Percentiles rank a stretch among this genome's conserved stretches.
These are phyloP conservation scores for Xerocomellus amylosporus DNA, from an alignment of 768 basidiomycete genomes.

Conservation along the genomic window DNA sequence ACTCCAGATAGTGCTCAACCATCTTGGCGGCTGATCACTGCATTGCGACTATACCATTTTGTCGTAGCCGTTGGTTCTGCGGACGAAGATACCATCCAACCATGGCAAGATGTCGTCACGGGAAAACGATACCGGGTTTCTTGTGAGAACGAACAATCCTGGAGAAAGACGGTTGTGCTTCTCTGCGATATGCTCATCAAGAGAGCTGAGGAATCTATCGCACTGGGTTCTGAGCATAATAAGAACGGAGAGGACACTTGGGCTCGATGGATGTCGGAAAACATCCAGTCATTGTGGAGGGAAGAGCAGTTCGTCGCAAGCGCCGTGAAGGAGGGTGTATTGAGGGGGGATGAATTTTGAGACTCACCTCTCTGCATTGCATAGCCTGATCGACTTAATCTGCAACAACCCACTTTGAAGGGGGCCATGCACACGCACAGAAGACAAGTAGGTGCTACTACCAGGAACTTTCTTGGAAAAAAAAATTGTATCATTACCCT, in stretches of 20 bases:
- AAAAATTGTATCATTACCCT: no score
- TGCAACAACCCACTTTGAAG: background rate
- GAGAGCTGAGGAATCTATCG: conserved; percentile 30
- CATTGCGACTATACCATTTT: conserved; percentile 64
- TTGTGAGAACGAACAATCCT: conserved; percentile 47
- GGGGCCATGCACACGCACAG: no score
- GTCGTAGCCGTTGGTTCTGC: conserved; percentile 30
- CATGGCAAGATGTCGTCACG: conserved; percentile 55
- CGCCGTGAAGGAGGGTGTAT: conserved; percentile 45
- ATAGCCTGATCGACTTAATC: background rate
- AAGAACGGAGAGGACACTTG: conserved; percentile 18
- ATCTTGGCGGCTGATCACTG: conserved; percentile 74
- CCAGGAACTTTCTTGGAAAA: no score
- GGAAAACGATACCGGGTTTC: conserved; percentile 47
- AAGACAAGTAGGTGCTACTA: background rate
- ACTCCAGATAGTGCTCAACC: conserved; percentile 68
- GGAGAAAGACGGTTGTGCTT: conserved; percentile 38
- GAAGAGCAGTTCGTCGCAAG: conserved; percentile 57
- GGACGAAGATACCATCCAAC: conserved; percentile 34
- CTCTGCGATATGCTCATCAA: conserved; percentile 40
- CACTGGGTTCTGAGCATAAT: background rate
- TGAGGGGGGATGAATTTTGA: conserved; percentile 49
- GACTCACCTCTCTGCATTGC: background rate
- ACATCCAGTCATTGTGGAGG: conserved; percentile 53
- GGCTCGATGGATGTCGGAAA: conserved; percentile 35